Conservation (phyloP, 495 filamentous ascomycete genomes). For the Hypoxylon cercidicola region DNA sequence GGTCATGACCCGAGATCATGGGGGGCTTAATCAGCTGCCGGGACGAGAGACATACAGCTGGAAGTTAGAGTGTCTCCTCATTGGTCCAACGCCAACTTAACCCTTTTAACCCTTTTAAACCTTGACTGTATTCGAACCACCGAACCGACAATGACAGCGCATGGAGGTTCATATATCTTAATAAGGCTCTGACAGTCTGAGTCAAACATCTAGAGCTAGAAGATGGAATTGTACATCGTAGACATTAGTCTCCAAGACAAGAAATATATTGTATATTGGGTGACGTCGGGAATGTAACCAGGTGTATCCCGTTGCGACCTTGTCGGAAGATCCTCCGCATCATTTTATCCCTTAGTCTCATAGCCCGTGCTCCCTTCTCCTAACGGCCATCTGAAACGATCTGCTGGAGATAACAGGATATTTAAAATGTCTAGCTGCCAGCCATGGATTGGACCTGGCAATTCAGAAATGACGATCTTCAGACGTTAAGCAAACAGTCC, state of each 20-base stretch:
- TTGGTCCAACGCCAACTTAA: background rate
- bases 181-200: conserved; percentile 7
- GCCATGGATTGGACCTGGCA: conserved; percentile 12
- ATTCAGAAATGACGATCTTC: conserved; percentile 34
- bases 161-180: conserved; percentile 5
- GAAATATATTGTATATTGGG: conserved; percentile 31
- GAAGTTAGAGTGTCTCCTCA: background rate
- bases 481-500: conserved; percentile 9
- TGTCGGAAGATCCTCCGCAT: conserved; percentile 40
- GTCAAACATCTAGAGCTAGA: conserved; percentile 1
- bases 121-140: too few relatives aligned
- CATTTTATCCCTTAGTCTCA: conserved; percentile 27
- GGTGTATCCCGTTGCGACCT: conserved; percentile 24
- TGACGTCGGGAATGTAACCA: conserved; percentile 38
- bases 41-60: conserved; percentile 13
- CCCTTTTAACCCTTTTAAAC: background rate
- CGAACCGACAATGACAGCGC: too few relatives aligned
- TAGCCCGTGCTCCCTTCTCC: conserved; percentile 14
- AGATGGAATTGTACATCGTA: conserved; percentile 7
- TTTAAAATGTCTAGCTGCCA: conserved; percentile 21
- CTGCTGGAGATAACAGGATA: conserved; percentile 24
- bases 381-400: conserved; percentile 28
- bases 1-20: conserved; percentile 16
- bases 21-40: conserved; percentile 29
- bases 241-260: background rate